Conservation (phyloP, 1,139 yeast species). For the Yamadazyma mexicana region DNA sequence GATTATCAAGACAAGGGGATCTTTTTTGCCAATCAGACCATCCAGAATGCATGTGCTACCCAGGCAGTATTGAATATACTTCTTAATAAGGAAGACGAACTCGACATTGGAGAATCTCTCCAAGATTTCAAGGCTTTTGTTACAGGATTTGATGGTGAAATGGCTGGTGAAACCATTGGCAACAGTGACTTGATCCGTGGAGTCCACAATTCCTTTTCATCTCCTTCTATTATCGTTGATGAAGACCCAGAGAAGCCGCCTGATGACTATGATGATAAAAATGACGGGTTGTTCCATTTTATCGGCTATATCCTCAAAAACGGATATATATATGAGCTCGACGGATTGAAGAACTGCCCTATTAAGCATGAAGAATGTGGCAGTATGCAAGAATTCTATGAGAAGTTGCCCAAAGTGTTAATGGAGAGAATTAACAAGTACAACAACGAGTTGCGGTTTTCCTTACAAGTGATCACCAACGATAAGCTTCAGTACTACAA, state of each 20-base stretch:
- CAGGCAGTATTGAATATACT: constrained; percentile 68
- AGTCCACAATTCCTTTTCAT: constrained; percentile 64
- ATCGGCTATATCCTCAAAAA: constrained; percentile 53
- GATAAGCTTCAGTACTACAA: constrained; percentile 45
- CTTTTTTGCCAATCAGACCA: constrained; percentile 67
- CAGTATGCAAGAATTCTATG: constrained; percentile 41
- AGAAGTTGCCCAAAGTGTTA: constrained; percentile 44
- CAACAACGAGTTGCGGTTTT: constrained; percentile 56
- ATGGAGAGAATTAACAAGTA: constrained; percentile 48
- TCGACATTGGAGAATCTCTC: constrained; percentile 54
- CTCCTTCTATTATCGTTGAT: constrained; percentile 54
- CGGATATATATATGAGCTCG: constrained; percentile 61
- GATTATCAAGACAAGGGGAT: constrained; percentile 37
- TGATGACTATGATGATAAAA: constrained; percentile 34
- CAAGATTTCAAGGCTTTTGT: constrained; percentile 52
- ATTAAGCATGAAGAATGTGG: constrained; percentile 51
- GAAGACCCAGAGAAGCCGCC: constrained; percentile 34
- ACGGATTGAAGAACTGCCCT: constrained; percentile 63
- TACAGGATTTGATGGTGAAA: constrained; percentile 53
- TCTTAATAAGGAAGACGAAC: constrained; percentile 34
- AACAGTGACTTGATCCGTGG: constrained; percentile 59
- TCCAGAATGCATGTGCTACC: constrained; percentile 77
- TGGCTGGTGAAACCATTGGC: constrained; percentile 64
- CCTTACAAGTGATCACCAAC: constrained; percentile 56
- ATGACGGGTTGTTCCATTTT: constrained; percentile 64